Evolutionary conservation across 352 stramenopile genomes (phyloP).

Genomic region (Phytophthora capsici): DNA sequence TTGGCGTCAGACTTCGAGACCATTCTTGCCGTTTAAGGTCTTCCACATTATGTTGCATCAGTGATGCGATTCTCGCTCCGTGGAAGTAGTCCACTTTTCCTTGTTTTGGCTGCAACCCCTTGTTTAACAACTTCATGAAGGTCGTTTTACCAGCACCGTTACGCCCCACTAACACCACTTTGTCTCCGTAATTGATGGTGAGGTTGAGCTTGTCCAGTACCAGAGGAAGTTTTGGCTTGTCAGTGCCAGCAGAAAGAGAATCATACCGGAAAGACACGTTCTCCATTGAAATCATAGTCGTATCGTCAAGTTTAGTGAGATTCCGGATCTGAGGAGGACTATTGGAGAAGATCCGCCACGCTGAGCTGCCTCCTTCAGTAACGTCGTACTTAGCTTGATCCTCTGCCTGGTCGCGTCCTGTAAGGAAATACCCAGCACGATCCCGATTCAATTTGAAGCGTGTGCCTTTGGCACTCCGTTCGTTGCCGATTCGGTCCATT

Average conservation of each 20-base stretch:
- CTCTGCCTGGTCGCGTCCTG: slow-evolving; percentile 40
- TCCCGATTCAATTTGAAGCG: slow-evolving; percentile 67
- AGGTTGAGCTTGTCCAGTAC: slow-evolving; percentile 76
- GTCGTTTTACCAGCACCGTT: slow-evolving; percentile 92
- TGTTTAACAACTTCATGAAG: slow-evolving; percentile 93
- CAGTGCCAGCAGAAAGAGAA: neutral
- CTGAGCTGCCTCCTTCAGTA: slow-evolving; percentile 33
- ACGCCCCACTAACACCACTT: slow-evolving; percentile 90
- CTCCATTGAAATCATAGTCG: slow-evolving; percentile 62
- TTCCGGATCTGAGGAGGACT: slow-evolving; percentile 64
- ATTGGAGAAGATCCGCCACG: slow-evolving; percentile 53
- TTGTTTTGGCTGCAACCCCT: slow-evolving; percentile 61
- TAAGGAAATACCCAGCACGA: slow-evolving; percentile 50
- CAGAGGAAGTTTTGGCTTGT: slow-evolving; percentile 31
- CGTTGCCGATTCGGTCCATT: slow-evolving; percentile 59
- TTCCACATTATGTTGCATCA: slow-evolving; percentile 76
- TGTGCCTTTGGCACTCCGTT: slow-evolving; percentile 63
- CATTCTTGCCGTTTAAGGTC: slow-evolving; percentile 60
- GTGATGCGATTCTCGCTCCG: slow-evolving; percentile 50
- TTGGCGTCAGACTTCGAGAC: slow-evolving; percentile 48
- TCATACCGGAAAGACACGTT: slow-evolving; percentile 61
- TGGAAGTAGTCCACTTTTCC: slow-evolving; percentile 60
- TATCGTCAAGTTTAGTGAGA: slow-evolving; percentile 50
- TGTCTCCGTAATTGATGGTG: slow-evolving; percentile 77
- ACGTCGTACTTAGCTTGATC: slow-evolving; percentile 53